Evolutionary conservation across 176 grass and related monocot species (phyloP), one percentile per base, ranked within the genome.

Genomic region (Aegilops bicornis): DNA sequence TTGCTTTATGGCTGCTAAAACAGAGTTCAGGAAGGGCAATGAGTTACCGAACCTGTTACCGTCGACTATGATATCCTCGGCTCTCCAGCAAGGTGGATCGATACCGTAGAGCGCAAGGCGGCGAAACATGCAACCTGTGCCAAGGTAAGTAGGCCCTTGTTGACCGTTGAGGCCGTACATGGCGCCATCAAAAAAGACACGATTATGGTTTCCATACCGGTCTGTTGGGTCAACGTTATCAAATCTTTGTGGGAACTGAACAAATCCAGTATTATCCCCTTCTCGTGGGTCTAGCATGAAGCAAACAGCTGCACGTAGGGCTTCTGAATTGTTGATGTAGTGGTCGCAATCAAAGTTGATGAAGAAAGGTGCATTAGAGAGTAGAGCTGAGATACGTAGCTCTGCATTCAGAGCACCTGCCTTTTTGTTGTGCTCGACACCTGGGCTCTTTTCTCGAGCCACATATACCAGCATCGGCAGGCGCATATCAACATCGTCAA

Each of bases 161-260:
- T 59, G 20, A 22, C 56, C 56, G 0, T 59, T 59, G 24, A 94
- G 22, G 8, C 95, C 95, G 17, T 97, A 91, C 89, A 93, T 87
- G 59, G 90, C 88, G 66, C 89, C 92, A 20, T 97, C 95, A 32
- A 97, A 97, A 87, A 95, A 97, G 58, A 97, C 91, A 2, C 90
- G 92, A 59, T 97, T 97, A 83, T 97, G 92, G 72, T 97, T 97
- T 63, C 82, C 76, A 13, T 97, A 97, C 19, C 95, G 72, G 64
- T 97, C 95, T 1, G 89, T 86, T 2, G 92, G 95, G 70, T 97
- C 95, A 9, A 97, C 93, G 29, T 73, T 83, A 36, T 97, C 95
- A 8, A 97, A 97, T 1, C 95, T 76, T 24, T 97, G 92, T 0
- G 95, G 95, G 29, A 95, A 97, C 24, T 97, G 95, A 0, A 97